phyloP scores from a whole-genome alignment of 805 yeast genomes.

The Starmerella riodocensis region DNA sequence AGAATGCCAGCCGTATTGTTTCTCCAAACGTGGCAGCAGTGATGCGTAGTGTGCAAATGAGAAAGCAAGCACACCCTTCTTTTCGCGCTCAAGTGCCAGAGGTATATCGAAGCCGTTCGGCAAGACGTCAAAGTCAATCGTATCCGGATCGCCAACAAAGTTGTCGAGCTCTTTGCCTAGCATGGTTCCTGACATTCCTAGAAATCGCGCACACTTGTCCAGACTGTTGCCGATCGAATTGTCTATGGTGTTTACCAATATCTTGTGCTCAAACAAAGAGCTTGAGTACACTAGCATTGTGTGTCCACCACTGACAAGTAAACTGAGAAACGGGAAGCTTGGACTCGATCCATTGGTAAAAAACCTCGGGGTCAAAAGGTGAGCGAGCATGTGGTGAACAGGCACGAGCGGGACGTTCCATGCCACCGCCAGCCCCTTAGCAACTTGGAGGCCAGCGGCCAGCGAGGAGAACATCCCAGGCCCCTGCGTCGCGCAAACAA shows the following conservation, averaged over 20 bases:
- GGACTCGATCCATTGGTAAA: slow-evolving; percentile 40
- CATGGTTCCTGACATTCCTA: slow-evolving; percentile 73
- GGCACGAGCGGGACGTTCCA: slow-evolving; percentile 71
- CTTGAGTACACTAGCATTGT: slow-evolving; percentile 68
- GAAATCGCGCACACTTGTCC: slow-evolving; percentile 79
- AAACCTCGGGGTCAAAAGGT: slow-evolving; percentile 55
- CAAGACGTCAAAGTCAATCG: slow-evolving; percentile 9
- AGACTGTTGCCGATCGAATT: slow-evolving; percentile 89
- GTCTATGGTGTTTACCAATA: slow-evolving; percentile 64
- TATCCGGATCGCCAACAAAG: slow-evolving; percentile 32
- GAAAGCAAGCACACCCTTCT: slow-evolving; percentile 38
- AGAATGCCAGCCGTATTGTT: slow-evolving; percentile 10
- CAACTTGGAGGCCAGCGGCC: slow-evolving; percentile 67
- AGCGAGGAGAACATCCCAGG: slow-evolving; percentile 94
- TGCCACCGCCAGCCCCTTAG: slow-evolving; percentile 72
- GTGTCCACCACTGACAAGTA: slow-evolving; percentile 88
- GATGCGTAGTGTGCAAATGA: slow-evolving; percentile 71
- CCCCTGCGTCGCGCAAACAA: slow-evolving; percentile 84
- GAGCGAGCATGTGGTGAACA: slow-evolving; percentile 95
- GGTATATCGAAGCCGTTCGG: slow-evolving; percentile 28
- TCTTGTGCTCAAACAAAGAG: slow-evolving; percentile 50
- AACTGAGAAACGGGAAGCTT: slow-evolving; percentile 57
- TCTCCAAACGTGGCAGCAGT: slow-evolving; percentile 31
- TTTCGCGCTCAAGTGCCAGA: slow-evolving; percentile 40
- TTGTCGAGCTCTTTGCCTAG: slow-evolving; percentile 71